Evolutionary conservation across 2,329 filamentous ascomycete genomes (phyloP).

Genomic region (Diplodia seriata): DNA sequence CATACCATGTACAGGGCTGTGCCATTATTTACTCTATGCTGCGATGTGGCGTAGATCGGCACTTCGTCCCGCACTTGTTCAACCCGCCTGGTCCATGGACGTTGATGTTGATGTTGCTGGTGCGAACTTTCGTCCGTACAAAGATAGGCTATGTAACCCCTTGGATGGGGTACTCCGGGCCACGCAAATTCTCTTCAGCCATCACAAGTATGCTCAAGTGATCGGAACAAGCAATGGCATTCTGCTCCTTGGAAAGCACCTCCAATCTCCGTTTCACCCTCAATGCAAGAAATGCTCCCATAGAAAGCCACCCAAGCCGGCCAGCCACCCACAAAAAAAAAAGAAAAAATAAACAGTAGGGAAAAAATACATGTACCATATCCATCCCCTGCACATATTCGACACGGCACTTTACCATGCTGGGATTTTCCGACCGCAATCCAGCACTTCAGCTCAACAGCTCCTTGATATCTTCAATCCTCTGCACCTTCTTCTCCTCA

Average conservation of each 20-base stretch:
- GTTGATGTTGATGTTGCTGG: too few relatives aligned
- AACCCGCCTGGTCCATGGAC: too few relatives aligned
- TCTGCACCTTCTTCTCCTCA: constrained; percentile 87
- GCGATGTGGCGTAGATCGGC: too few relatives aligned
- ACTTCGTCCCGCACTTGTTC: too few relatives aligned
- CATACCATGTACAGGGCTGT: too few relatives aligned
- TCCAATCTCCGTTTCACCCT: not conserved
- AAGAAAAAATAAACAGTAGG: too few relatives aligned
- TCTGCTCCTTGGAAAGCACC: not conserved
- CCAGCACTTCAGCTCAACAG: constrained; percentile 66
- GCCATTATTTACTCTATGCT: too few relatives aligned
- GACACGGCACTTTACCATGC: not conserved
- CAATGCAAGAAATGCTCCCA: not conserved
- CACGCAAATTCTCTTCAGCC: not conserved
- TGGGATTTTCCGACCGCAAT: not conserved
- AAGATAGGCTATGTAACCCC: too few relatives aligned
- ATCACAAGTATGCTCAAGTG: not conserved
- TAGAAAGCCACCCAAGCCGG: not conserved
- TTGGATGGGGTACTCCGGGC: too few relatives aligned
- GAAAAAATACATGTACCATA: not conserved
- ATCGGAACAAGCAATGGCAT: not conserved
- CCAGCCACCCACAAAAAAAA: too few relatives aligned
- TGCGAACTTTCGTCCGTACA: too few relatives aligned
- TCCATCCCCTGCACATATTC: not conserved
- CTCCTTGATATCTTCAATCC: constrained; percentile 94